These are phyloP conservation scores for Metarhizium anisopliae DNA, from an alignment of 2,329 filamentous ascomycete species.

Conservation along the genomic window DNA sequence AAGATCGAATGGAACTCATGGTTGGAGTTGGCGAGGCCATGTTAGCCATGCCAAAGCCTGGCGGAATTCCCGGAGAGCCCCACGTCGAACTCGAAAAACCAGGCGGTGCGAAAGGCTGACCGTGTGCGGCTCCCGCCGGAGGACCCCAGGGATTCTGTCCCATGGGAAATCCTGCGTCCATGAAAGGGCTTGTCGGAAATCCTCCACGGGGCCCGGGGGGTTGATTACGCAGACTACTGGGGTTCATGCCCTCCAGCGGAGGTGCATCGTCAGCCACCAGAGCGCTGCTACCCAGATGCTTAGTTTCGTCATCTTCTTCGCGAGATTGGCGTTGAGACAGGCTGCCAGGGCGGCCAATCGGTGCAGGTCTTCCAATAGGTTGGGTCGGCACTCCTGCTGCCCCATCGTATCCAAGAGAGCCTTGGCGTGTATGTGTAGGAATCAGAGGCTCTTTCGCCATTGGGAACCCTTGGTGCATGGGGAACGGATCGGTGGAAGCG, in stretches of 20 bases:
- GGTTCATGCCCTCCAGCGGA: slow-evolving; percentile 24
- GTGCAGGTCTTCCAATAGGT: slow-evolving; percentile 72
- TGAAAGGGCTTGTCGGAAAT: slow-evolving; percentile 33
- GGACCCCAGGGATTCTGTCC: slow-evolving; percentile 33
- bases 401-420: slow-evolving; percentile 62
- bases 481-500: slow-evolving; percentile 20
- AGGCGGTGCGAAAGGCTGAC: slow-evolving; percentile 33
- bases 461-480: slow-evolving; percentile 20
- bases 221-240: slow-evolving; percentile 34
- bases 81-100: slow-evolving; percentile 34
- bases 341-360: slow-evolving; percentile 81
- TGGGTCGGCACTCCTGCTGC: slow-evolving; percentile 45
- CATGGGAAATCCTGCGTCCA: slow-evolving; percentile 31
- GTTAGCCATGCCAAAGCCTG: slow-evolving; percentile 23
- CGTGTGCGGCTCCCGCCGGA: slow-evolving; percentile 19
- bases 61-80: slow-evolving; percentile 24
- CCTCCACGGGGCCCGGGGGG: slow-evolving; percentile 37
- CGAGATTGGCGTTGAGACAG: slow-evolving; percentile 44
- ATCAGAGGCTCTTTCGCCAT: slow-evolving; percentile 25
- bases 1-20: slow-evolving; percentile 19
- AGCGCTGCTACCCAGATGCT: slow-evolving; percentile 84
- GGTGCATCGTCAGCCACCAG: slow-evolving; percentile 68
- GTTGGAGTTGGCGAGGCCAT: slow-evolving; percentile 21
- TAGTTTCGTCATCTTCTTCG: slow-evolving; percentile 58
- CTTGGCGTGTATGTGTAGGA: slow-evolving; percentile 62